Evolutionary conservation across 768 basidiomycete genomes (phyloP), one percentile per base, ranked within the genome.

Genomic region (Lentinula detonsa): DNA sequence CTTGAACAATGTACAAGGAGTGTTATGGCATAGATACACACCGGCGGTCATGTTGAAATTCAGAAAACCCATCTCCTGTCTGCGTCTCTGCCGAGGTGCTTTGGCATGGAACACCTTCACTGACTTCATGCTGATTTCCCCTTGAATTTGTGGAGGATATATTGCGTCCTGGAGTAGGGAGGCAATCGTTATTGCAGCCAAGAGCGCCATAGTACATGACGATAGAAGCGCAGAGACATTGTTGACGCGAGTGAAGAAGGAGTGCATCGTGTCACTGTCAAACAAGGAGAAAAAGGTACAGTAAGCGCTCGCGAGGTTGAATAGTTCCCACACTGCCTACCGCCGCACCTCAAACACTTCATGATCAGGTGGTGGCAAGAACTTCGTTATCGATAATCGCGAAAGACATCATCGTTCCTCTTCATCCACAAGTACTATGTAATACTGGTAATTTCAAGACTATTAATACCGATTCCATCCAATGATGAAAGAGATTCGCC

Each of bases 21-120:
- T 31, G 21, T 60, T 37, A 15, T 18, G 33, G 52, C 35, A 52
- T 64, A 31, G 50, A 50, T 39, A 61, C 35, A 8, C 18, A 84
- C 85, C 85, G 45, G 85, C 82, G 37, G 75, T 73, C 40, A 84
- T 68, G 66, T 85, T 79, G 70, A 87, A 86, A 66, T 81, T 79
- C 39, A 83, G 75, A 66, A 86, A 86, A 3, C 79, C 81, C 53
- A 78, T 77, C 65, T 87, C 85, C 64, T 83, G 79, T 57, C 72
- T 76, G 63, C 73, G 73, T 1, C 73, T 71, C 64, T 80, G 80
- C 11, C 78, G 74, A 57, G 75, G 71, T 37, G 67, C 62, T 55
- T 71, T 74, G 16, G 73, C 68, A 33, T 69, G 71, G 64, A 67
- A 75, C 23, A 56, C 55, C 13, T 42, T 56, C 3, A 48, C 76